Base-by-base conservation (phyloP, 345 rosid genomes). In the Heritiera fomes region DNA sequence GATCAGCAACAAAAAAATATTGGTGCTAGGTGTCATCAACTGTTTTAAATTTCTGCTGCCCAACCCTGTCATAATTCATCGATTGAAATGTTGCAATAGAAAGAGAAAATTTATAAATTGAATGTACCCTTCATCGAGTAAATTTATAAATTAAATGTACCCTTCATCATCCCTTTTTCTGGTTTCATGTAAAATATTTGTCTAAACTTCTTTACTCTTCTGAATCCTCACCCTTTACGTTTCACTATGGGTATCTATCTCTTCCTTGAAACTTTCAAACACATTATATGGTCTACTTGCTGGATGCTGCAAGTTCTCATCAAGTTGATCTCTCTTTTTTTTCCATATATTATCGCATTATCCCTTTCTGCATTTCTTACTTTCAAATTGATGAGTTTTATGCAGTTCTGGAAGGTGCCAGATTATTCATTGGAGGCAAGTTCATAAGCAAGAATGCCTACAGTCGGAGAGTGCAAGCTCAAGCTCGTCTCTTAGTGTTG, bases 321-420 rank as follows among this genome's bases (percentile, higher is more conserved):
- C 49, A 34, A 18, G 15, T 38, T 73, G 63, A 4, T 41, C 41
- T 75, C 38, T 34, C 28, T 23, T 23, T 23, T 23, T 23, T 23
- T 23, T 23, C 28, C 28, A 23, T 23, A 23, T 23, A 23, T 23
- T 23, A 23, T 23, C 28, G 0, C 28, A 23, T 23, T 23, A 23
- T 23, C 28, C 28, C 28, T 23, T 23, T 23, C 28, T 23, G 28
- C 28, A 0, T 23, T 34, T 34, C 38, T 41, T 41, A 41, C 43
- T 41, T 41, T 41, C 4, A 41, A 41, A 41, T 0, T 41, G 43
- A 41, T 41, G 6, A 41, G 43, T 41, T 41, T 3, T 41, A 41
- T 41, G 43, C 89, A 94, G 97, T 86, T 94, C 98, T 38, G 97
- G 97, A 49, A 91, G 86, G 88, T 94, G 98, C 81, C 98, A 94